Evolutionary conservation across 164 flowering plant species (phyloP).

Genomic region (Nelumbo lutea): DNA sequence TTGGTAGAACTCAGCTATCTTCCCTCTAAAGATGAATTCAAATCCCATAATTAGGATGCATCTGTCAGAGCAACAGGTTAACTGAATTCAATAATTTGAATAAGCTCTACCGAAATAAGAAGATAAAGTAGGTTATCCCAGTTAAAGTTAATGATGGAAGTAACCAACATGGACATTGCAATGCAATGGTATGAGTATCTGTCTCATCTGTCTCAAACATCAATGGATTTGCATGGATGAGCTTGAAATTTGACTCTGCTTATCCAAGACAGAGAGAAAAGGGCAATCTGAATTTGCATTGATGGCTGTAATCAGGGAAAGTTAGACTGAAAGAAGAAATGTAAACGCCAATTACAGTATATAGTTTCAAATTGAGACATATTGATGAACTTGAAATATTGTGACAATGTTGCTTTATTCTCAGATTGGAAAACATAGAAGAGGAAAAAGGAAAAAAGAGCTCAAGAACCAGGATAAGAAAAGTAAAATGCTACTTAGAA

Average conservation of each 20-base stretch:
- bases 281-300: background rate
- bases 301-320: background rate
- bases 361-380: slow-evolving; percentile 9
- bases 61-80: too few species aligned
- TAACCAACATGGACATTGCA: too few species aligned
- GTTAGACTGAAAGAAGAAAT: background rate
- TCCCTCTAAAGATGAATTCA: too few species aligned
- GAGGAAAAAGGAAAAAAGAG: background rate
- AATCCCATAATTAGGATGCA: too few species aligned
- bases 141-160: too few species aligned
- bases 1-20: too few species aligned
- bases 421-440: background rate
- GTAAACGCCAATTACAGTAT: slow-evolving; percentile 8
- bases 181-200: too few species aligned
- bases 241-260: background rate
- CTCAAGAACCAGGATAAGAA: background rate
- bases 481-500: slow-evolving; percentile 8
- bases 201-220: slow-evolving; percentile 3
- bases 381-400: slow-evolving; percentile 7
- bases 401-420: slow-evolving; percentile 9
- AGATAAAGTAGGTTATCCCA: too few species aligned
- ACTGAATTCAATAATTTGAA: too few species aligned
- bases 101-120: too few species aligned
- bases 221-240: background rate
- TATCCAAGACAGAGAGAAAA: background rate